Evolutionary conservation across 495 filamentous ascomycete genomes (phyloP).

Genomic region (Thozetella sp.): DNA sequence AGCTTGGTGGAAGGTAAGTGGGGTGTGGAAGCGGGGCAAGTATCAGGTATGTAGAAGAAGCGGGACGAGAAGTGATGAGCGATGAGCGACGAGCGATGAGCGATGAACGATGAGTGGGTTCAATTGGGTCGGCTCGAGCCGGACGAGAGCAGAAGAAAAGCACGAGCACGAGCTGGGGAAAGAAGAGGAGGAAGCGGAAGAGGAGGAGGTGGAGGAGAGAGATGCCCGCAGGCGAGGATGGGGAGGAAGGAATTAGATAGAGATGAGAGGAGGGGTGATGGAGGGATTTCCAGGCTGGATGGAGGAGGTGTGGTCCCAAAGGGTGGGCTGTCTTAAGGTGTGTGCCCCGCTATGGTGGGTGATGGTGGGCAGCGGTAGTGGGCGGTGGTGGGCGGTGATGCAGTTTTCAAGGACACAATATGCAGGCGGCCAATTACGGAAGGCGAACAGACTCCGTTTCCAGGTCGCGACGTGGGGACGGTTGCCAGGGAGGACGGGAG

Average conservation of each 20-base stretch:
- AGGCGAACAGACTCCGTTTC: neutral
- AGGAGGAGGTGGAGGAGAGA: neutral
- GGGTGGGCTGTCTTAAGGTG: constrained; percentile 3
- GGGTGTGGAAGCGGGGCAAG: too few relatives aligned
- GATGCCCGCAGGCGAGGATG: neutral
- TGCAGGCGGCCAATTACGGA: constrained; percentile 2
- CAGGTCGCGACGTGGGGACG: neutral
- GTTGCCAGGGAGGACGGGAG: too few relatives aligned
- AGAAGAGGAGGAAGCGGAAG: neutral
- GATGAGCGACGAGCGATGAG: too few relatives aligned
- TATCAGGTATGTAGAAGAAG: too few relatives aligned
- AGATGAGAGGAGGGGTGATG: neutral
- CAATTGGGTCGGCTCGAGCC: neutral
- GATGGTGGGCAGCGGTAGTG: neutral
- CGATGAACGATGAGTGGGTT: neutral
- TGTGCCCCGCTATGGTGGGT: constrained; percentile 1
- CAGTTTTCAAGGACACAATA: neutral
- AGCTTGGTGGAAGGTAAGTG: too few relatives aligned
- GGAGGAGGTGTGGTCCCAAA: neutral
- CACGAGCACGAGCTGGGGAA: neutral
- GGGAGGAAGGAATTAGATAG: neutral
- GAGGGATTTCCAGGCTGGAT: neutral
- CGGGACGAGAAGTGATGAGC: too few relatives aligned
- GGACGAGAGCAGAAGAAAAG: neutral
- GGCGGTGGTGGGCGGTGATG: neutral